Base-by-base conservation (phyloP, 2,329 filamentous ascomycete genomes). In the Colletotrichum musicola region DNA sequence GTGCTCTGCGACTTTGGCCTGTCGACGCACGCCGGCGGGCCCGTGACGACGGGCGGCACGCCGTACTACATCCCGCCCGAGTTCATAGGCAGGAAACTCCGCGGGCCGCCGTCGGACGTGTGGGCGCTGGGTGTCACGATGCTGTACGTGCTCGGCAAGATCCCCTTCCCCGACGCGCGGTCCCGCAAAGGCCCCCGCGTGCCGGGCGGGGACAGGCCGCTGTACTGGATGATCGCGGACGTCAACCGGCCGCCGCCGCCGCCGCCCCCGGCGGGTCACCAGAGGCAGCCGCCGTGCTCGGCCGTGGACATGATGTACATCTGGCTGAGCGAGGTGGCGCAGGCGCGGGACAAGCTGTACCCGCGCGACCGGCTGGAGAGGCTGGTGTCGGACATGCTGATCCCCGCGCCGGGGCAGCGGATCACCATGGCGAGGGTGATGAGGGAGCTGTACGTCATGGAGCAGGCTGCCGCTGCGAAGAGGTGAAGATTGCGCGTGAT, bases 51-150 rank as follows among this genome's bases (percentile, higher is more conserved):
- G 9, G 87, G 87, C 27, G 88, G 88, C 57, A 90, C 88, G 14
- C 88, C 88, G 13, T 89, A 88, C 77, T 90, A 90, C 73, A 82
- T 90, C 20, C 87, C 88, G 1, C 87, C 87, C 22, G 88, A 90
- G 75, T 90, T 88, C 74, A 87, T 89, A 68, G 85, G 84, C 13
- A 78, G 81, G 60, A 86, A 85, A 75, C 79, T 82, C 54, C 86
- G 87, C 38, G 87, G 87, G 4, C 76, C 84, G 4, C 79, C 86
- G 2, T 87, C 86, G 35, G 87, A 89, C 71, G 86, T 89, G 9
- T 89, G 87, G 87, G 87, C 86, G 0, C 77, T 89, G 35, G 87
- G 87, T 53, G 81, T 89, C 57, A 88, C 86, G 35, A 89, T 89
- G 87, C 81, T 89, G 20, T 89, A 89, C 70, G 83, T 88, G 4